These are phyloP conservation scores for Talaromyces sp. DNA, from an alignment of 2,329 filamentous ascomycete genomes.

Conservation along the genomic window DNA sequence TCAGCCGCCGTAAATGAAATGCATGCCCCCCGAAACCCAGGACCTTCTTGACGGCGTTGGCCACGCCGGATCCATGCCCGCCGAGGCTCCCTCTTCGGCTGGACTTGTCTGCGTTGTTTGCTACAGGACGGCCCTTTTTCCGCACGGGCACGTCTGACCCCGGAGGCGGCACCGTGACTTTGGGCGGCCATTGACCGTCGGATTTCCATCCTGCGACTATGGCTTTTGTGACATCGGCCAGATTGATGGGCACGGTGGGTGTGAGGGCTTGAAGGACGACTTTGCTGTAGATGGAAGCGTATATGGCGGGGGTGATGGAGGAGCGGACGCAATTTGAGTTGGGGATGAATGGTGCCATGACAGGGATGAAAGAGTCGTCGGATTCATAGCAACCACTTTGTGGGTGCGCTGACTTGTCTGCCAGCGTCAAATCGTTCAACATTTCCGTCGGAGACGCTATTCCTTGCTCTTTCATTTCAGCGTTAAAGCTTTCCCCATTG, in stretches of 20 bases:
- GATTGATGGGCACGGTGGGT: conserved; percentile 81
- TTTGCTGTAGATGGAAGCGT: conserved; percentile 82
- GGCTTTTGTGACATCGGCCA: conserved; percentile 70
- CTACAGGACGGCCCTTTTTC: conserved; percentile 3
- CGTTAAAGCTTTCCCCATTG: neutral
- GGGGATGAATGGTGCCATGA: conserved; percentile 68
- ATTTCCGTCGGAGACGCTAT: neutral
- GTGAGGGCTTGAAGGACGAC: conserved; percentile 74
- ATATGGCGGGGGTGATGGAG: conserved; percentile 66
- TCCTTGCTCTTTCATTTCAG: neutral
- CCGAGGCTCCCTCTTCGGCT: conserved; percentile 7
- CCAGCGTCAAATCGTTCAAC: neutral
- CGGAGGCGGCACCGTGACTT: conserved; percentile 30
- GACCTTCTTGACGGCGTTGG: conserved; percentile 36
- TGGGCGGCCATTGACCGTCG: conserved; percentile 87
- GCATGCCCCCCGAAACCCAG: conserved; percentile 31
- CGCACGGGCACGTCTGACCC: conserved; percentile 18
- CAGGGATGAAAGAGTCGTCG: conserved; percentile 61
- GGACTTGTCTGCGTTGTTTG: neutral
- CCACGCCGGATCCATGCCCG: conserved; percentile 26
- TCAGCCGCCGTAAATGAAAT: conserved; percentile 30
- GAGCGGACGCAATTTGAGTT: conserved; percentile 68
- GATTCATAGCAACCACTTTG: conserved; percentile 18
- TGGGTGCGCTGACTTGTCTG: neutral
- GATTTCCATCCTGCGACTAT: conserved; percentile 89